Evolutionary conservation across 202 grass and related monocot genomes (phyloP), one percentile per base, ranked within the genome.

Genomic region (Panicum virgatum): DNA sequence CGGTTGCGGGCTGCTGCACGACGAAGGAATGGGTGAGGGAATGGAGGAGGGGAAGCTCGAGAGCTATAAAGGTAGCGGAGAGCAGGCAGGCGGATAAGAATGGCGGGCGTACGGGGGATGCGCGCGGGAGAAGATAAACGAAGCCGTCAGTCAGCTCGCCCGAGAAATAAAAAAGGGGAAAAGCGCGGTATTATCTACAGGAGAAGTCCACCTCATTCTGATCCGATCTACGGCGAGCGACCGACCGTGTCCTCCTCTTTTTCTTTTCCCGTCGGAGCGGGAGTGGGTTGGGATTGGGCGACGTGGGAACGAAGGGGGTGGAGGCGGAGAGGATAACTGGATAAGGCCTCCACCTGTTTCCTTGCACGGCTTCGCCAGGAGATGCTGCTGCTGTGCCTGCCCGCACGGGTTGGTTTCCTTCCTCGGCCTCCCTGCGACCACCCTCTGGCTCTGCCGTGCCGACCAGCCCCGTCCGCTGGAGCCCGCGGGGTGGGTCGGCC

Each of bases 291-390:
- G 37, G 25, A 0, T 12, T 6, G 25, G 59, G 38, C 18, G 34
- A 50, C 66, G 77, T 70, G 22, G 88, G 76, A 79, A 56, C 16
- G 59, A 34, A 32, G 22, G 5, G 6, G 56, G 32, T 19, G n/a
- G n/a, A n/a, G n/a, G n/a, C n/a, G n/a, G n/a, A n/a, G n/a, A n/a
- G 72, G 95, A 98, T n/a, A n/a, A n/a, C n/a, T n/a, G n/a, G n/a
- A n/a, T 98, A 98, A 98, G 86, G 69, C 80, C 26, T 91, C 90
- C 95, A 91, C 95, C 83, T 93, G 70, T 83, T 86, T 82, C 12
- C 74, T 25, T 73, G 77, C 79, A 87, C 77, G 80, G 76, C 83
- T 79, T 76, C 48, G 56, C 56, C 16, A 62, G 53, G 34, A 67
- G 67, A 80, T 80, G 73, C 63, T 12, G n/a, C n/a, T n/a, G 2